These are phyloP conservation scores for Trametes meyenii DNA, from an alignment of 768 basidiomycete genomes.

Conservation along the genomic window DNA sequence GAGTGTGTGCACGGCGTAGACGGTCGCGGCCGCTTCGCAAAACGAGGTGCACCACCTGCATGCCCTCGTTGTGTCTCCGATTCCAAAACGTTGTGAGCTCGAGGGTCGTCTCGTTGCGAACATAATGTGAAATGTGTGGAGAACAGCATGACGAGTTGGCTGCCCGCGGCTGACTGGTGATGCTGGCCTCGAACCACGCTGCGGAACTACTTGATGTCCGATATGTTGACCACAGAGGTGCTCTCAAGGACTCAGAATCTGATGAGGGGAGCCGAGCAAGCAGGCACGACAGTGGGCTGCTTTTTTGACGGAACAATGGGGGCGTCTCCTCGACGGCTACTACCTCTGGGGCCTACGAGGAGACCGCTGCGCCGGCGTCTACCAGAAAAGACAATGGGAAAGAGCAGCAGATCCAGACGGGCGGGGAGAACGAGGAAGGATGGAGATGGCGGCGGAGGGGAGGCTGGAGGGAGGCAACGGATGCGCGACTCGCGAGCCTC, in stretches of 20 bases:
- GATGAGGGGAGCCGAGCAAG: too few species aligned
- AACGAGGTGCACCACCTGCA: neutral
- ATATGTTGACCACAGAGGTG: too few species aligned
- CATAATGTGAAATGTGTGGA: neutral
- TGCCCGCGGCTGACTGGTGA: slow-evolving; percentile 2
- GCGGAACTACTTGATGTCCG: too few species aligned
- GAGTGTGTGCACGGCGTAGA: too few species aligned
- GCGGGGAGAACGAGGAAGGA: neutral
- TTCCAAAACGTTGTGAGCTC: neutral
- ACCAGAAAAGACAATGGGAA: too few species aligned
- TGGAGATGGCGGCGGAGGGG: neutral
- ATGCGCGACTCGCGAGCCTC: neutral
- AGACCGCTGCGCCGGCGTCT: too few species aligned
- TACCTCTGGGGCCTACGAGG: too few species aligned
- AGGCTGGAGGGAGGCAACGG: neutral
- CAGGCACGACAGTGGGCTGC: too few species aligned
- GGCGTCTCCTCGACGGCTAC: too few species aligned
- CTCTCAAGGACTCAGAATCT: too few species aligned
- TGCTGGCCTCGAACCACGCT: neutral
- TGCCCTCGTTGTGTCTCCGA: neutral
- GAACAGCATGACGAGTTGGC: slow-evolving; percentile 13
- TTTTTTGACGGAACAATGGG: too few species aligned
- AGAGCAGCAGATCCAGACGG: neutral
- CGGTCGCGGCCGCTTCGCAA: neutral
- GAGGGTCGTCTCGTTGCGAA: neutral